phyloP scores from a whole-genome alignment of 2,329 filamentous ascomycete genomes.

The Calonectria pseudoturangicola region DNA sequence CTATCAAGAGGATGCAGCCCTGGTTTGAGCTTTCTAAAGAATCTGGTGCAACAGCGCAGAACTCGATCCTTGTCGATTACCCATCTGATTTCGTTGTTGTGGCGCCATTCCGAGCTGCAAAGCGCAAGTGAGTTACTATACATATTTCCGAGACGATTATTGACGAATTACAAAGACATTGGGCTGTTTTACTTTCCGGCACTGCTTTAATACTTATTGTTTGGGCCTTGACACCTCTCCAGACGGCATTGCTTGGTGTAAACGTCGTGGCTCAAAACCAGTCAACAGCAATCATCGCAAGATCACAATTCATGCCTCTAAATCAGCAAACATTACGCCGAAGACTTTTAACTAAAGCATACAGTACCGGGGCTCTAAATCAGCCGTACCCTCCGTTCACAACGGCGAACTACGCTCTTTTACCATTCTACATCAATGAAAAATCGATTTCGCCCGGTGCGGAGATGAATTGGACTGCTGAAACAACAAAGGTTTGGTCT shows the following conservation, averaged over 20 bases:
- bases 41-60: background rate
- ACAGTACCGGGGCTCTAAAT: background rate
- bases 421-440: background rate
- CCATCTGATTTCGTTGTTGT: slow-evolving; percentile 5
- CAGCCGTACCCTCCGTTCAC: background rate
- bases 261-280: background rate
- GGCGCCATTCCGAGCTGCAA: background rate
- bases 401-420: background rate
- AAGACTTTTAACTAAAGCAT: background rate
- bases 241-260: background rate
- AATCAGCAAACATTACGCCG: background rate
- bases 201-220: background rate
- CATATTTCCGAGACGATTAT: background rate
- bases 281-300: background rate
- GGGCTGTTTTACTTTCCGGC: background rate
- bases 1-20: background rate
- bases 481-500: slow-evolving; percentile 24
- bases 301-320: background rate
- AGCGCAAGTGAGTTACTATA: background rate
- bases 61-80: background rate
- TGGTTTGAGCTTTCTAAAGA: background rate
- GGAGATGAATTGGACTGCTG: slow-evolving; percentile 3
- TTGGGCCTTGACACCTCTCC: background rate
- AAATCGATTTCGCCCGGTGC: background rate
- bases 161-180: background rate